A percentile compares a stretch with the other conserved stretches of the same genome.
phyloP scores from a whole-genome alignment of 306 rosid genomes.

The Rubus parviflorus region DNA sequence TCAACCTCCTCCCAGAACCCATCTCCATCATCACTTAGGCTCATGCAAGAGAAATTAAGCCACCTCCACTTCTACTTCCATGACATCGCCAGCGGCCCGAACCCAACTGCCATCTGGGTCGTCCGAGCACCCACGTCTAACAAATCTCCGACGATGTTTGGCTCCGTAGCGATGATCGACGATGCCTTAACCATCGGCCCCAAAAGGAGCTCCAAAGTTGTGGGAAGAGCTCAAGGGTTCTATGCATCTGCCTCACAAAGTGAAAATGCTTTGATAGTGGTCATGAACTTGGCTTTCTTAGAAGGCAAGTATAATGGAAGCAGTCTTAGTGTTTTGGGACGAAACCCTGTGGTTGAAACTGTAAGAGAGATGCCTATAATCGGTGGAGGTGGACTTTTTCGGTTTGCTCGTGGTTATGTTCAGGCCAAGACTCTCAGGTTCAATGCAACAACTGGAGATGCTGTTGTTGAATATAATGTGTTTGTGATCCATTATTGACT shows the following conservation, averaged over 20 bases:
- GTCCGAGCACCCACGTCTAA: constrained; percentile 38
- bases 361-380: constrained; percentile 55
- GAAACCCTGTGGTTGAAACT: constrained; percentile 13
- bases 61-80: constrained; percentile 68
- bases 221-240: constrained; percentile 62
- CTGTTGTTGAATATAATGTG: constrained; percentile 46
- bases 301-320: constrained; percentile 54
- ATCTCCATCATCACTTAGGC: constrained; percentile 26
- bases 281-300: constrained; percentile 28
- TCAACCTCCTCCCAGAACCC: constrained; percentile 14
- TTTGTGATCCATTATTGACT: constrained; percentile 44
- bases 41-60: constrained; percentile 47
- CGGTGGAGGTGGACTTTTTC: constrained; percentile 50
- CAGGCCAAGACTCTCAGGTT: constrained; percentile 32
- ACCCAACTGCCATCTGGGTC: constrained; percentile 39
- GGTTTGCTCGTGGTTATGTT: constrained; percentile 58
- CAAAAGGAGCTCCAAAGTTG: constrained; percentile 27
- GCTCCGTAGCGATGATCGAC: constrained; percentile 33
- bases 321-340: constrained; percentile 44
- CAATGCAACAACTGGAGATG: constrained; percentile 27
- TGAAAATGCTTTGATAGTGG: constrained; percentile 37
- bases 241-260: constrained; percentile 42
- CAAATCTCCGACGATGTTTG: constrained; percentile 37
- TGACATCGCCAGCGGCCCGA: constrained; percentile 48
- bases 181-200: constrained; percentile 51